A percentile compares a stretch with the other conserved stretches of the same genome.
phyloP scores from a whole-genome alignment of 805 yeast species.

The Metschnikowia bowlesiae region DNA sequence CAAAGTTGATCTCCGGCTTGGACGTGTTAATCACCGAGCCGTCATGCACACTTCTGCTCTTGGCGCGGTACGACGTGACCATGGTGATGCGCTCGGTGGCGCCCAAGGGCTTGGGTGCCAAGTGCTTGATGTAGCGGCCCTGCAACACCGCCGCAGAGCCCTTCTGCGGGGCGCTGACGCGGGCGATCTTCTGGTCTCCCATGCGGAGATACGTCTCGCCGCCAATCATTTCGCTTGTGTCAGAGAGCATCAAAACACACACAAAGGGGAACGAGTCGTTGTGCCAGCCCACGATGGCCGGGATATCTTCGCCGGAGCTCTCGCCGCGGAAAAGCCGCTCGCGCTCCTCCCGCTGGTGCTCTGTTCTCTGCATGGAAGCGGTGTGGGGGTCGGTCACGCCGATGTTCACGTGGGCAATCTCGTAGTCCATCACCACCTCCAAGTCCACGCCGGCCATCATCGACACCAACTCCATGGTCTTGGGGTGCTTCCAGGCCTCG shows the following conservation, averaged over 20 bases:
- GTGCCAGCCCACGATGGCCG: constrained; percentile 63
- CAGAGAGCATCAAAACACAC: constrained; percentile 59
- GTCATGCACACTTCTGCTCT: constrained; percentile 25
- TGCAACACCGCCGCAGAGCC: constrained; percentile 20
- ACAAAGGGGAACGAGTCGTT: constrained; percentile 60
- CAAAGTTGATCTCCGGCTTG: constrained; percentile 36
- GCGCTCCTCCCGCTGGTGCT: constrained; percentile 6
- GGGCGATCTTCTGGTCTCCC: constrained; percentile 26
- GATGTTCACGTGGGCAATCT: constrained; percentile 50
- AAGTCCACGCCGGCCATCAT: constrained; percentile 59
- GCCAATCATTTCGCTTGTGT: constrained; percentile 54
- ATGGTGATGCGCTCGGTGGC: constrained; percentile 36
- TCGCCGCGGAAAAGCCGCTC: constrained; percentile 11
- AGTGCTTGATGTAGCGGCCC: constrained; percentile 18
- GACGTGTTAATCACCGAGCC: constrained; percentile 33
- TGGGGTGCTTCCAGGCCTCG: constrained; percentile 58
- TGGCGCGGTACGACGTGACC: constrained; percentile 40
- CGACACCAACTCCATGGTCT: constrained; percentile 48
- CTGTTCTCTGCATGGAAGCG: constrained; percentile 27
- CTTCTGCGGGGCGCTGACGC: constrained; percentile 15
- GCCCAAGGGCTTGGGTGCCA: constrained; percentile 28
- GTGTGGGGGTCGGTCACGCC: constrained; percentile 39
- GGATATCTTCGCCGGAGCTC: constrained; percentile 36
- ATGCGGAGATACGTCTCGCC: constrained; percentile 55
- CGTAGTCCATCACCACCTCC: constrained; percentile 54